Evolutionary conservation across 2,329 filamentous ascomycete species (phyloP), one percentile per base, ranked within the genome.

Genomic region (Neonectria coccinea): DNA sequence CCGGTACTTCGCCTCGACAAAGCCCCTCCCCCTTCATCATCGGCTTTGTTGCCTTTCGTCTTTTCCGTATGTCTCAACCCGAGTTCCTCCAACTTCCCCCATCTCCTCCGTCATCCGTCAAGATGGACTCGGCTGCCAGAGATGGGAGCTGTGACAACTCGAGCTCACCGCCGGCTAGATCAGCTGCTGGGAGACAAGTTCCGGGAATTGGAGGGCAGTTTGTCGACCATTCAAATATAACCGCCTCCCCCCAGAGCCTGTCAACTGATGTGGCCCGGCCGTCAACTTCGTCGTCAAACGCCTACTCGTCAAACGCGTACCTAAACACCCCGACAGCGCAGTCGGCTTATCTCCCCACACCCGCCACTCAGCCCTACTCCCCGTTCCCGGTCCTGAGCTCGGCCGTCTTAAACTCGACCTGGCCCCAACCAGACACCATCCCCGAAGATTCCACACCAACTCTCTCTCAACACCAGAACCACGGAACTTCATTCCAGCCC

Each of bases 21-120:
- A 67, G 55, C 59, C 61, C 58, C 66, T 66, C 61, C 61, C 68
- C 65, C 59, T 66, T 58, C 66, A 67, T 65, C 62, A 65, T 61
- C 67, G 47, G 47, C 59, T 44, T 68, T 66, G 51, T 62, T 52
- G 59, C 62, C 63, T 67, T 55, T 73, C 63, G 56, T 65, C 58
- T 68, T 70, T 66, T 66, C 70, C 72, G 72, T 74, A 74, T 74
- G 72, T 74, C 72, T 74, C 72, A 73, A 73, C 58, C 72, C 62
- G 72, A 74, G 68, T 65, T 61, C 66, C 62, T 74, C 51, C 73
- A 71, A 59, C 66, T 74, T 55, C 72, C 72, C 65, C 71, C 67
- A 57, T 74, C 72, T 57, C 72, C 72, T 64, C 72, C 72, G 65
- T 74, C 70, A 50, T 74, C 72, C 64, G 66, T 74, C 61, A 74